phyloP scores from a whole-genome alignment of 768 basidiomycete species.

The Naganishia friedmannii region DNA sequence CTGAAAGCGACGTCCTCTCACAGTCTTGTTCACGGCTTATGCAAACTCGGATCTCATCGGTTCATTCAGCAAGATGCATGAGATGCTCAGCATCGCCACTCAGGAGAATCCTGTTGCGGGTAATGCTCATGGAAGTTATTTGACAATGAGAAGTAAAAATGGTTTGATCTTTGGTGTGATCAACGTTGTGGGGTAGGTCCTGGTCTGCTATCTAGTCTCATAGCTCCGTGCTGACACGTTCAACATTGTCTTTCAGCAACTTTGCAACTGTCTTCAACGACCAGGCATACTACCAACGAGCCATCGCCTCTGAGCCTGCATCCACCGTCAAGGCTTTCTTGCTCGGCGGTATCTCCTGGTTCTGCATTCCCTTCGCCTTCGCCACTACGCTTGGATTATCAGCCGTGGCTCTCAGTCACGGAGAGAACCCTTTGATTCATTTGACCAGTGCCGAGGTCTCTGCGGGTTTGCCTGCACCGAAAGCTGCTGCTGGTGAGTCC shows the following conservation, averaged over 20 bases:
- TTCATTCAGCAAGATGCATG: conserved; percentile 71
- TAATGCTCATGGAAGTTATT: conserved; percentile 80
- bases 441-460: conserved; percentile 67
- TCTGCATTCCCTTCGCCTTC: conserved; percentile 77
- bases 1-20: not conserved
- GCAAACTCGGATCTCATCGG: conserved; percentile 71
- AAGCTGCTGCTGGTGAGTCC: conserved; percentile 33
- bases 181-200: conserved; percentile 70
- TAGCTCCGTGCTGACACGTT: not conserved
- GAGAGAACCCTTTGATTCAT: conserved; percentile 55
- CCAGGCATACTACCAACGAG: conserved; percentile 69
- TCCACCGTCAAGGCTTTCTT: conserved; percentile 88
- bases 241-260: not conserved
- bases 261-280: conserved; percentile 54
- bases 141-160: conserved; percentile 73
- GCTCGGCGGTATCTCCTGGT: conserved; percentile 86
- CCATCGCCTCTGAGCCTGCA: conserved; percentile 78
- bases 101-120: conserved; percentile 64
- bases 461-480: conserved; percentile 72
- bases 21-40: conserved; percentile 62
- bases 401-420: conserved; percentile 70
- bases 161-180: conserved; percentile 82
- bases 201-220: not conserved
- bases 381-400: conserved; percentile 83
- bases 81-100: conserved; percentile 66